Evolutionary conservation across 345 rosid genomes (phyloP), one percentile per base, ranked within the genome.

Genomic region (Mallotus nudiflorus): DNA sequence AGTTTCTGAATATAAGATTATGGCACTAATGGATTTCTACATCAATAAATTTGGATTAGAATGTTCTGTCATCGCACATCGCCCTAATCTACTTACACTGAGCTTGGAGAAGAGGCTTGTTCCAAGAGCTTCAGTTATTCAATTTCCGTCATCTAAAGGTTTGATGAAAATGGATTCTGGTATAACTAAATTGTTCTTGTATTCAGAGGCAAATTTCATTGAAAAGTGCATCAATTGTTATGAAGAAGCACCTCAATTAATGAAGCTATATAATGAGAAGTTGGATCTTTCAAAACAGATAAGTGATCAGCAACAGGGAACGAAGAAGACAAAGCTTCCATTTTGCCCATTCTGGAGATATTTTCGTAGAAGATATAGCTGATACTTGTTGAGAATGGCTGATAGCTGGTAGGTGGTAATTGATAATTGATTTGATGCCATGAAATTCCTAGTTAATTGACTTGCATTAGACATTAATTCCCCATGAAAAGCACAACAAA

Each of bases 31-130:
- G 88, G 82, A 83, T 64, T 76, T 76, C 77, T 67, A 80, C 11
- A 85, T 84, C 7, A 77, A 80, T 18, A 75, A 84, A 75, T 69
- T 88, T 80, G 84, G 77, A 0, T 44, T 70, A 54, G 66, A 40
- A 3, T 63, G 90, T 19, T 58, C 72, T 39, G 45, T 53, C 29
- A 68, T 87, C 15, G 85, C 76, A 0, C 65, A 73, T 28, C 52
- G 62, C 14, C 87, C 89, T 0, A 58, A 50, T 9, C 67, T 86
- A 9, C 27, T 86, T 42, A 60, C 72, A 46, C 77, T 61, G 22
- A 84, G 81, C 72, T 57, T 86, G 73, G 77, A 84, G 57, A 88
- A 77, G 81, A 83, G 90, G 9, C 40, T 57, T 9, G 10, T 57
- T 56, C 65, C 72, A 56, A 68, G 72, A 20, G 73, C 35, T 48